These are phyloP conservation scores for Aspergillus glaucus DNA, from an alignment of 2,329 filamentous ascomycete genomes.

Conservation along the genomic window DNA sequence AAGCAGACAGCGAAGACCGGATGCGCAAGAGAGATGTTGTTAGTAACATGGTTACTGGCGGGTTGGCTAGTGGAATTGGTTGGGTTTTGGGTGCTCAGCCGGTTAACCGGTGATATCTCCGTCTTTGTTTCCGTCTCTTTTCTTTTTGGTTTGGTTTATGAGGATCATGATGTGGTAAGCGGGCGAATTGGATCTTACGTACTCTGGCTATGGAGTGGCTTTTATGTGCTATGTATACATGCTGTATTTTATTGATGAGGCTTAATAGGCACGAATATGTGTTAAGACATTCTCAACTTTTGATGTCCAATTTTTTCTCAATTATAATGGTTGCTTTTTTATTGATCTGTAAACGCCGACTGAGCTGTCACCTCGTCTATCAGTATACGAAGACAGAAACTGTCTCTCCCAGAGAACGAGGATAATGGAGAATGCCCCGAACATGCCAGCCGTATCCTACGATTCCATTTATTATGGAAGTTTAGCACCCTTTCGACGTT, in stretches of 20 bases:
- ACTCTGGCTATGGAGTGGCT: background rate
- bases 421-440: no score
- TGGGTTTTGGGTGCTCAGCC: slow-evolving; percentile 56
- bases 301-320: no score
- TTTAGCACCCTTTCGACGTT: no score
- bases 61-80: slow-evolving; percentile 56
- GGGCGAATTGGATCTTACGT: no score
- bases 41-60: slow-evolving; percentile 58
- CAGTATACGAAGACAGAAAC: no score
- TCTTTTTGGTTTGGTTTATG: background rate
- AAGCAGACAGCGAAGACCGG: slow-evolving; percentile 23
- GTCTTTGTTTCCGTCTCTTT: background rate
- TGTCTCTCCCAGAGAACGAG: no score
- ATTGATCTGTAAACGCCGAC: no score
- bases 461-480: no score
- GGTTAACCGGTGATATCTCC: slow-evolving; percentile 24
- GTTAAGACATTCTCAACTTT: background rate
- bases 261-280: slow-evolving; percentile 4
- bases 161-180: background rate
- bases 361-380: no score
- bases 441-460: no score
- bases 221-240: background rate
- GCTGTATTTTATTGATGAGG: no score
- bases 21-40: slow-evolving; percentile 51
- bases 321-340: no score